A percentile compares a stretch with the other conserved stretches of the same genome.
Conservation (phyloP, 225 moss, liverwort and hornwort genomes). For the Asterella californica region DNA sequence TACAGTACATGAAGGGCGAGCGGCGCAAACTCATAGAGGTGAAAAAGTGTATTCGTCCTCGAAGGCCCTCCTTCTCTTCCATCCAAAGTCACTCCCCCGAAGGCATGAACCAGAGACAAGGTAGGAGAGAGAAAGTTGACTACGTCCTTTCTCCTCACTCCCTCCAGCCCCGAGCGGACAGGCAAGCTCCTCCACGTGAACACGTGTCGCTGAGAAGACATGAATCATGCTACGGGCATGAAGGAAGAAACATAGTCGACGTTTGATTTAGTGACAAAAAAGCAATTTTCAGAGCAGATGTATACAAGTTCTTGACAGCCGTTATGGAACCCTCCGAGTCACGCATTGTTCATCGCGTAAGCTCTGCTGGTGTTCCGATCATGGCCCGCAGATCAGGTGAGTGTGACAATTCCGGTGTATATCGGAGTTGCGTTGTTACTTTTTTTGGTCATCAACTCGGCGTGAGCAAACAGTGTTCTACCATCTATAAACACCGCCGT, state of each 20-base stretch:
- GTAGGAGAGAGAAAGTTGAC: neutral
- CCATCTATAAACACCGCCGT: neutral
- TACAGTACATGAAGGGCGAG: too few relatives aligned
- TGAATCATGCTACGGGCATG: neutral
- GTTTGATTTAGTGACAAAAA: neutral
- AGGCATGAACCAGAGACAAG: too few relatives aligned
- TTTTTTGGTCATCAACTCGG: neutral
- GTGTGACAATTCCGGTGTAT: neutral
- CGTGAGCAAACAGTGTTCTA: neutral
- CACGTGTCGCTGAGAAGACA: neutral
- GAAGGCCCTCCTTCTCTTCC: too few relatives aligned
- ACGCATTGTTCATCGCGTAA: constrained; percentile 34
- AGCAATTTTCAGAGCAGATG: neutral
- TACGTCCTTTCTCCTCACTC: neutral
- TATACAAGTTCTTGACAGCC: neutral
- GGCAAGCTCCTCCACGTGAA: neutral
- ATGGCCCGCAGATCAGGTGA: constrained; percentile 30
- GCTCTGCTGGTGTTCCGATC: constrained; percentile 5
- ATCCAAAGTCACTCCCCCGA: too few relatives aligned
- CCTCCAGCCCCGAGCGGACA: neutral
- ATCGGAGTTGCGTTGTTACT: neutral
- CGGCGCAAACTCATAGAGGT: too few relatives aligned
- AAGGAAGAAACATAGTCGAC: neutral
- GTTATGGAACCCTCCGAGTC: constrained; percentile 14
- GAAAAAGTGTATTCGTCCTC: too few relatives aligned